Percentiles rank a stretch among this genome's conserved stretches.
Conservation (phyloP, 129 eudicot species). For the carrot (Daucus carota) region DH1_v3.0 NC_030381.2:53997001-53997500, state of each 20-base stretch:
- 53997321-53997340: slow-evolving; percentile 31
- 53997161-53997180: slow-evolving; percentile 94
- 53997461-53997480: neutral
- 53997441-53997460: neutral
- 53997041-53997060: neutral
- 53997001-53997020: neutral
- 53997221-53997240: neutral
- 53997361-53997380: neutral
- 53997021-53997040: neutral
- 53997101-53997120: slow-evolving; percentile 90
- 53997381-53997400: slow-evolving; percentile 4
- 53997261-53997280: slow-evolving; percentile 65
- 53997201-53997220: neutral
- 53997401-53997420: neutral
- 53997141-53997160: slow-evolving; percentile 92
- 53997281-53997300: slow-evolving; percentile 50
- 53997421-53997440: neutral
- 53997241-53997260: neutral
- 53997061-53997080: neutral
- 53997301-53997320: slow-evolving; percentile 56
- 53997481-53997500: neutral
- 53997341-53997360: neutral
- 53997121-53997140: slow-evolving; percentile 95
- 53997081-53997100: slow-evolving; percentile 49
- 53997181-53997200: slow-evolving; percentile 59